These are phyloP conservation scores for Aspergillus carlsbadensis DNA, from an alignment of 495 filamentous ascomycete genomes.

Conservation along the genomic window DNA sequence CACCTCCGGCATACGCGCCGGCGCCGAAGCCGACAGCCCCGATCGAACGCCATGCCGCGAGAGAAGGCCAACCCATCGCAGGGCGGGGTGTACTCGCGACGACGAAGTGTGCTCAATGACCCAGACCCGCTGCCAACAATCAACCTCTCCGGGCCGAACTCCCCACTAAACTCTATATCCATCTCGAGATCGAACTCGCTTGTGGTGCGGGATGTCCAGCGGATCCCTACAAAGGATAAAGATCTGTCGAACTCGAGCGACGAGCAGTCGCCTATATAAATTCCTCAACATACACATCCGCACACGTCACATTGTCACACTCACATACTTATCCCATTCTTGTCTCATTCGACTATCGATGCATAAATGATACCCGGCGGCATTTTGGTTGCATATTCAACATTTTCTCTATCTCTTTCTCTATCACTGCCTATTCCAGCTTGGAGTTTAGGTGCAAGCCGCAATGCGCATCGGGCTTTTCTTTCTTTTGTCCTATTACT, in stretches of 20 bases:
- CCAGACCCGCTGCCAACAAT: constrained; percentile 33
- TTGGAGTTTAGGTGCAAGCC: neutral
- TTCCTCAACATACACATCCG: neutral
- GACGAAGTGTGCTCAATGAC: constrained; percentile 37
- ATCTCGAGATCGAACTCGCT: neutral
- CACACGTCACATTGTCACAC: too few relatives aligned
- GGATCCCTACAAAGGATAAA: neutral
- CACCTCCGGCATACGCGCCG: constrained; percentile 39
- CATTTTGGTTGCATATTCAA: neutral
- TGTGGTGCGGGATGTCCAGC: neutral
- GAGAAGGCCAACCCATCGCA: constrained; percentile 36
- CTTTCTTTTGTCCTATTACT: too few relatives aligned
- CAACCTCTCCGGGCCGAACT: neutral
- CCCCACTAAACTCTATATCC: neutral
- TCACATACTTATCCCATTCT: neutral
- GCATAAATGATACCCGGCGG: constrained; percentile 6
- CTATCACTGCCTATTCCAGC: neutral
- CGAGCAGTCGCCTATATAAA: neutral
- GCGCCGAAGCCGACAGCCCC: constrained; percentile 24
- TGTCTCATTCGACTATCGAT: neutral
- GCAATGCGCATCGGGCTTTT: too few relatives aligned
- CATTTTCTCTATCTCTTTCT: neutral
- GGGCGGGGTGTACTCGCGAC: constrained; percentile 40
- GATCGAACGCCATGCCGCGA: constrained; percentile 20
- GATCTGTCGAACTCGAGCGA: neutral